phyloP scores from a whole-genome alignment of 1,284 basidiomycete species.

The Cystobasidiaceae sp. region DNA sequence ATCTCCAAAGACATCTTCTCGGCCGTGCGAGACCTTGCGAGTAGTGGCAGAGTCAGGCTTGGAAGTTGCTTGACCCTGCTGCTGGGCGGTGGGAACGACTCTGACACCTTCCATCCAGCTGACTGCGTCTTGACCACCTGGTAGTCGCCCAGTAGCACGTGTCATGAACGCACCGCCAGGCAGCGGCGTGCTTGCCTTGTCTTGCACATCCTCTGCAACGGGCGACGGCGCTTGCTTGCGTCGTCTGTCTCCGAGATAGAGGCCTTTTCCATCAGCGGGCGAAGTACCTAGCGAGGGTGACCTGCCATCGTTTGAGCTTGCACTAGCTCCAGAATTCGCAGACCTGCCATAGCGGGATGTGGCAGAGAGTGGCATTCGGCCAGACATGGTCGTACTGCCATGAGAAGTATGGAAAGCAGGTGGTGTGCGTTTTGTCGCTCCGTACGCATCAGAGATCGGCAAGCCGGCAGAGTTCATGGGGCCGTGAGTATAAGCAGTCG shows the following conservation, averaged over 20 bases:
- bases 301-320: background rate
- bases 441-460: background rate
- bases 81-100: constrained; percentile 8
- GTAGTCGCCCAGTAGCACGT: constrained; percentile 32
- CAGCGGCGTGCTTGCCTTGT: background rate
- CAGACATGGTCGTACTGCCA: too few relatives aligned
- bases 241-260: constrained; percentile 2
- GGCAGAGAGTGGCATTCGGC: background rate
- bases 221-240: background rate
- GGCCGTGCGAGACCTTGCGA: background rate
- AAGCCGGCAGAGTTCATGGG: constrained; percentile 1
- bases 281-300: constrained; percentile 15
- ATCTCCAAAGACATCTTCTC: background rate
- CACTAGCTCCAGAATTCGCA: background rate
- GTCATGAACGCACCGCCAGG: constrained; percentile 30
- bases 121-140: constrained; percentile 37
- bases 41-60: background rate
- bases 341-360: constrained; percentile 18
- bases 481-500: background rate
- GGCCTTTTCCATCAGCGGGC: background rate
- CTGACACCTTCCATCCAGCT: constrained; percentile 43
- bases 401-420: too few relatives aligned
- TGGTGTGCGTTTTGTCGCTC: too few relatives aligned
- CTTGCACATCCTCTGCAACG: background rate
- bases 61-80: background rate